phyloP scores from a whole-genome alignment of 306 rosid genomes.

The Herpetospermum pedunculosum region DNA sequence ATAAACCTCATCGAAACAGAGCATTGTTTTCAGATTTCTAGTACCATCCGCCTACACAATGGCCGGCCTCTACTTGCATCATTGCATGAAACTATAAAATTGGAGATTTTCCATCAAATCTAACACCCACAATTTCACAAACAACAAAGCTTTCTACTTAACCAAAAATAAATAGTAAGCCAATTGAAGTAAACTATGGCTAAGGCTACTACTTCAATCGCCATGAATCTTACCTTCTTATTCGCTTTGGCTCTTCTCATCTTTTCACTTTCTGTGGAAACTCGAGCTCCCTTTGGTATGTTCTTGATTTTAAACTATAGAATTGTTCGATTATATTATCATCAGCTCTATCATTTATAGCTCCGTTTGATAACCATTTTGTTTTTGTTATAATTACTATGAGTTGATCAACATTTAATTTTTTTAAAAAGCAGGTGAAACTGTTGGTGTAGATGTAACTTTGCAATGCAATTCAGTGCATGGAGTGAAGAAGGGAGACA shows the following conservation, averaged over 20 bases:
- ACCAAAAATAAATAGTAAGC: not conserved
- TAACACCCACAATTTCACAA: not conserved
- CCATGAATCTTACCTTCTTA: not conserved
- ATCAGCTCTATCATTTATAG: no score
- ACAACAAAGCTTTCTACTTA: not conserved
- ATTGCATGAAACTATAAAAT: no score
- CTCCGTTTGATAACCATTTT: no score
- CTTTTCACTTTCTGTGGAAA: not conserved
- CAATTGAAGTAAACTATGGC: not conserved
- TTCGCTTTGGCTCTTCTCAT: not conserved
- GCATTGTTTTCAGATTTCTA: not conserved
- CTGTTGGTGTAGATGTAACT: not conserved
- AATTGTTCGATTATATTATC: not conserved
- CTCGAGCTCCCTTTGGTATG: not conserved
- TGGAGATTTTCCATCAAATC: no score
- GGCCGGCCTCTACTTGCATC: slow-evolving; percentile 10
- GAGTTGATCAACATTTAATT: not conserved
- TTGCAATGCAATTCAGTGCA: slow-evolving; percentile 11
- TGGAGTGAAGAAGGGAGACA: slow-evolving; percentile 25
- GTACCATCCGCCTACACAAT: slow-evolving; percentile 1
- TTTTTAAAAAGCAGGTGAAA: not conserved
- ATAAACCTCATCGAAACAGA: not conserved
- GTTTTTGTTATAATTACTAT: not conserved
- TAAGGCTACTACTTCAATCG: not conserved
- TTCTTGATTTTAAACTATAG: not conserved